These are phyloP conservation scores for Kuraishia ogatae DNA, from an alignment of 805 yeast species.

Conservation along the genomic window DNA sequence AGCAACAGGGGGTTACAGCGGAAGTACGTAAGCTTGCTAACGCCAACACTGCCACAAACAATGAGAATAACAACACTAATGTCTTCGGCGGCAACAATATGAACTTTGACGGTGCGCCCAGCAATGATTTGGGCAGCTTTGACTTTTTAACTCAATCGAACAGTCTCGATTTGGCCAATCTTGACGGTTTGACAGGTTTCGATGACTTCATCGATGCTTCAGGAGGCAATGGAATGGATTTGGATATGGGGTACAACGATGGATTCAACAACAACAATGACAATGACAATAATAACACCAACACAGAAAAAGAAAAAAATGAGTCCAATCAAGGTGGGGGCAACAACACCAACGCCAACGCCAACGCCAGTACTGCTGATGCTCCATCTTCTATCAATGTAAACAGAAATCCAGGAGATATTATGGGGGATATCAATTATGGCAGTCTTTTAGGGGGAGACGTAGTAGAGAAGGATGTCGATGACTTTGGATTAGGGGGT, in stretches of 20 bases:
- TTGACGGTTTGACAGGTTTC: background rate
- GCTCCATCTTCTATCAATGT: background rate
- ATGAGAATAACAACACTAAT: slow-evolving; percentile 3
- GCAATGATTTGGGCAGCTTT: background rate
- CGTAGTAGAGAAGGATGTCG: background rate
- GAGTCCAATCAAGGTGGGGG: background rate
- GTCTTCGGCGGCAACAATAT: slow-evolving; percentile 1
- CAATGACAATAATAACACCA: background rate
- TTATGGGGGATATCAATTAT: background rate
- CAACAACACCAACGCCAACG: background rate
- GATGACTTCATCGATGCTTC: slow-evolving; percentile 2
- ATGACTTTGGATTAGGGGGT: background rate
- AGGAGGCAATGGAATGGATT: slow-evolving; percentile 2
- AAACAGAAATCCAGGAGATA: slow-evolving; percentile 2
- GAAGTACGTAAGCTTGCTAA: background rate
- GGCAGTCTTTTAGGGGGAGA: background rate
- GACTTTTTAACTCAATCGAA: background rate
- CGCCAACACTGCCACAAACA: slow-evolving; percentile 3
- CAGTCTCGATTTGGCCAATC: slow-evolving; percentile 1
- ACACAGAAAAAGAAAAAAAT: background rate
- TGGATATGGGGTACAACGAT: slow-evolving; percentile 12
- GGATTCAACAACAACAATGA: background rate
- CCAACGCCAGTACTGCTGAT: background rate
- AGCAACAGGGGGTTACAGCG: background rate
- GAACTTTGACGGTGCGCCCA: background rate